Percentiles rank a stretch among this genome's conserved stretches.
These are phyloP conservation scores for Aspergillus fumigatus DNA, from an alignment of 2,329 filamentous ascomycete genomes.

Conservation along the genomic window DNA sequence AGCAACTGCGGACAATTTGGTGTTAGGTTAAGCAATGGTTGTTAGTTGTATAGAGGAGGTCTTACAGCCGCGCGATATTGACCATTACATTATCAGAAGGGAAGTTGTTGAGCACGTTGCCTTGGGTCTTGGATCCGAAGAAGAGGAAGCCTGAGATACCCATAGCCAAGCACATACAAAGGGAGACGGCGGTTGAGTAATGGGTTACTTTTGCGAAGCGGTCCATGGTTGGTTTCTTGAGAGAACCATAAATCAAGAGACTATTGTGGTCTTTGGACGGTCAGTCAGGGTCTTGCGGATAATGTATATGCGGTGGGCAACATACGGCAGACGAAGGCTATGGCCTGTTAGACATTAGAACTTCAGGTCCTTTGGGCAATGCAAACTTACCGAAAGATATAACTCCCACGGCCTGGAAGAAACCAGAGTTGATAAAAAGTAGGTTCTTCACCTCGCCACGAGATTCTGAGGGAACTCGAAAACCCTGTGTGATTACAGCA, in stretches of 20 bases:
- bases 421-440: slow-evolving; percentile 75
- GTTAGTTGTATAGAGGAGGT: not conserved
- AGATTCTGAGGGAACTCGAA: slow-evolving; percentile 65
- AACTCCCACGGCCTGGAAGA: slow-evolving; percentile 94
- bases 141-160: slow-evolving; percentile 85
- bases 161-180: slow-evolving; percentile 86
- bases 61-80: slow-evolving; percentile 78
- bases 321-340: slow-evolving; percentile 64
- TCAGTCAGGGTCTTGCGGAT: slow-evolving; percentile 14
- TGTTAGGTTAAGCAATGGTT: slow-evolving; percentile 16
- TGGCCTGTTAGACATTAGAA: slow-evolving; percentile 26
- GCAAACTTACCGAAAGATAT: slow-evolving; percentile 80
- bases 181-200: slow-evolving; percentile 83
- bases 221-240: slow-evolving; percentile 90
- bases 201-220: slow-evolving; percentile 92
- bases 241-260: slow-evolving; percentile 91
- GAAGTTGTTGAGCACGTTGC: slow-evolving; percentile 98
- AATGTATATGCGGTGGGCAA: slow-evolving; percentile 4
- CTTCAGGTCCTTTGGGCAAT: slow-evolving; percentile 1
- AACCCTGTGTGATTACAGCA: slow-evolving; percentile 80
- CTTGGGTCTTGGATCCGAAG: slow-evolving; percentile 85
- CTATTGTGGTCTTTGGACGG: slow-evolving; percentile 73
- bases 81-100: slow-evolving; percentile 85
- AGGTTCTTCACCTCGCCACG: slow-evolving; percentile 67
- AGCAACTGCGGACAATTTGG: slow-evolving; percentile 53